Percentiles rank a stretch among this genome's conserved stretches.
Evolutionary conservation across 1,284 basidiomycete species (phyloP).

Genomic region (Puccinia polysora): DNA sequence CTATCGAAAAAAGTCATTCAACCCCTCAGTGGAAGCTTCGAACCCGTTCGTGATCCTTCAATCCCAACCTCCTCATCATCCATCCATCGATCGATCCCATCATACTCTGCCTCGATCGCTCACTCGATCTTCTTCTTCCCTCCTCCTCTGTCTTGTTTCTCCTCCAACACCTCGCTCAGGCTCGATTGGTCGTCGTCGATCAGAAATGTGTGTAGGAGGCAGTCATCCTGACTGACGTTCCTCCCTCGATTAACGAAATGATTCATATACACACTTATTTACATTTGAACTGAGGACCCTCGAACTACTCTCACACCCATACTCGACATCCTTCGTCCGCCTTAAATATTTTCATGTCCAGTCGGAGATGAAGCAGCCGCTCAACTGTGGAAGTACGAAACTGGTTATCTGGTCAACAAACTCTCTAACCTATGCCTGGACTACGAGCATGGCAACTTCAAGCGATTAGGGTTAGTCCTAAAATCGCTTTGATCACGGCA

Average conservation of each 20-base stretch:
- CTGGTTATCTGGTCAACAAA: conserved; percentile 30
- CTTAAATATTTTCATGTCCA: neutral
- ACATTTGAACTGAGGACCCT: no score
- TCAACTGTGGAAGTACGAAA: conserved; percentile 36
- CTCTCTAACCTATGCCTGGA: conserved; percentile 16
- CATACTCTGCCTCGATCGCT: no score
- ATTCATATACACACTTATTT: no score
- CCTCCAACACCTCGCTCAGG: neutral
- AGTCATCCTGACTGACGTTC: neutral
- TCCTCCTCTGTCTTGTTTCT: neutral
- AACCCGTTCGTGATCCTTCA: conserved; percentile 6
- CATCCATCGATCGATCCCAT: neutral
- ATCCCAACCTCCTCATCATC: neutral
- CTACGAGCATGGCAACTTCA: conserved; percentile 40
- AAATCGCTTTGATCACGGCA: neutral
- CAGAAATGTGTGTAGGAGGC: neutral
- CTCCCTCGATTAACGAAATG: neutral
- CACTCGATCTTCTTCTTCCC: neutral
- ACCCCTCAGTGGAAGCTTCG: conserved; percentile 22
- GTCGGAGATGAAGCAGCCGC: conserved; percentile 2
- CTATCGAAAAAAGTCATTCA: conserved; percentile 25
- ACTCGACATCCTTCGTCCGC: no score
- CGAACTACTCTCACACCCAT: no score
- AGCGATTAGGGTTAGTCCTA: conserved; percentile 17
- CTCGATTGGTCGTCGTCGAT: conserved; percentile 27